Base-by-base conservation (phyloP, 2,329 filamentous ascomycete genomes). In the Claviceps sp. region DNA sequence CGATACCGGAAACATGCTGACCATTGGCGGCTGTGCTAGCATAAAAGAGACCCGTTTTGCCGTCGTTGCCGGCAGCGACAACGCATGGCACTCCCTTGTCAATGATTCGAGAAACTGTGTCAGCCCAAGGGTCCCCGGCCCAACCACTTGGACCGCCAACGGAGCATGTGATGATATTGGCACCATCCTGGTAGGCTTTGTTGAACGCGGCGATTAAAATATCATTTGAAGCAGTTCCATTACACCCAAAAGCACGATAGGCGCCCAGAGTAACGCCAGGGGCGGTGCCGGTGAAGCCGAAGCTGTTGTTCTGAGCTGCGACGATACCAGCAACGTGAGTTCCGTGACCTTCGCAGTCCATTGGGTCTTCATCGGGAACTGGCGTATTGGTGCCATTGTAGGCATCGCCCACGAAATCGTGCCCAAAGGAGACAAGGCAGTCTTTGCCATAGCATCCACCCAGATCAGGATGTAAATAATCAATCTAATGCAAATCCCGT, bases 271-370 rank as follows among this genome's bases (percentile, higher is more conserved):
- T 75, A 1, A 78, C 79, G 42, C 71, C 76, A 0, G 76, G 74
- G 0, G 78, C 79, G 8, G 73, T 77, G 16, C 80, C 80, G 14
- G 74, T 75, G 58, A 81, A 77, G n/a, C 73, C 73, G 41, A 72
- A 72, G 0, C 68, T 62, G 59, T 80, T 71, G 45, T 65, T 61
- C 61, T 81, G 75, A 1, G 79, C 80, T 2, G 78, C 80, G 44
- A 85, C 73, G 55, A 79, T 82, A 37, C 82, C 81, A 2, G 79
- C 72, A 24, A 81, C 77, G 62, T 81, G 79, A 0, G 77, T 80
- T 34, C 81, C 80, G 62, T 84, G 80, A 2, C 79, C 79, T 2
- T 61, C 64, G 58, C 77, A 79, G 56, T 76, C 76, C 59, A 76
- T 75, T 2, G 79, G 79, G 55, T 79, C 74, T 2, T 63, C 46